A percentile compares a stretch with the other conserved stretches of the same genome.
Conservation (phyloP, 345 rosid genomes). For the Sonneratia caseolaris region DNA sequence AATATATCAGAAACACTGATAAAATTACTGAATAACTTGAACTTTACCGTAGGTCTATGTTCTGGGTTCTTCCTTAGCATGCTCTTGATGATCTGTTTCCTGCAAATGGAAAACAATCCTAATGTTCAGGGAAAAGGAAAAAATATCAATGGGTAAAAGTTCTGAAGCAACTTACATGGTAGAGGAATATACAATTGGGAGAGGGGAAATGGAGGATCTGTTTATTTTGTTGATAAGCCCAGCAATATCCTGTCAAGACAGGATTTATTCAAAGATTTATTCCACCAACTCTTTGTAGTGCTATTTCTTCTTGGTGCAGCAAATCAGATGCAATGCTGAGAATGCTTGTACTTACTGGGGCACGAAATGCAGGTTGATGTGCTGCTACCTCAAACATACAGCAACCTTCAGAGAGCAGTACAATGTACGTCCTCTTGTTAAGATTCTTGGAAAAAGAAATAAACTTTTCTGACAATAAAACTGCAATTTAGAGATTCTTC, state of each 20-base stretch:
- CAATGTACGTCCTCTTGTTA: background rate
- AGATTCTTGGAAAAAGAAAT: background rate
- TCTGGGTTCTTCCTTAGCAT: constrained; percentile 24
- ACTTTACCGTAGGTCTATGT: constrained; percentile 20
- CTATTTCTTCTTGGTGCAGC: background rate
- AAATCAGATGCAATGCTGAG: background rate
- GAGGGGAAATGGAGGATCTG: constrained; percentile 80
- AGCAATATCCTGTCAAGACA: constrained; percentile 62
- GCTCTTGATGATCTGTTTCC: constrained; percentile 88
- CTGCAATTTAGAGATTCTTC: background rate
- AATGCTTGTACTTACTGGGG: constrained; percentile 51
- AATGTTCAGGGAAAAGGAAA: background rate
- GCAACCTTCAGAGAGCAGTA: constrained; percentile 48
- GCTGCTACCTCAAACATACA: constrained; percentile 95
- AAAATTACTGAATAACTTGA: background rate
- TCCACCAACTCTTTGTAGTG: background rate
- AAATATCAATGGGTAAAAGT: background rate
- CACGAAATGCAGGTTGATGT: constrained; percentile 90
- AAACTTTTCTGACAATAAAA: background rate
- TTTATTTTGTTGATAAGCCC: constrained; percentile 86
- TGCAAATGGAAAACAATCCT: constrained; percentile 15
- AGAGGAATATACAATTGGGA: constrained; percentile 81
- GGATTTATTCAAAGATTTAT: background rate
- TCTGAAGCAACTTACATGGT: constrained; percentile 47
- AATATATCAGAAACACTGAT: background rate